These are phyloP conservation scores for Pelargonium citronellum DNA, from an alignment of 441 rosid species.

Conservation along the genomic window DNA sequence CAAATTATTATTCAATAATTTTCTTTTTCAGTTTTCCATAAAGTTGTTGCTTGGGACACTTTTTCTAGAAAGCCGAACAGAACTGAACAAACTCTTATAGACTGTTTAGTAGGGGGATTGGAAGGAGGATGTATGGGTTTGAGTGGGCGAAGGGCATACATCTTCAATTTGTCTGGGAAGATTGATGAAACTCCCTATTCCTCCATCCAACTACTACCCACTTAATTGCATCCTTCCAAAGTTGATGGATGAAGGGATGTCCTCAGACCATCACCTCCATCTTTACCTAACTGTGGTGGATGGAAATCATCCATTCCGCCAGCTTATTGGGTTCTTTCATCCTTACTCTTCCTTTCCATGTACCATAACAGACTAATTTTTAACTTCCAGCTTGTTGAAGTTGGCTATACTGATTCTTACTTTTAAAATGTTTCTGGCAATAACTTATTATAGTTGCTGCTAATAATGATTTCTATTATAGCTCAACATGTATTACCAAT, in stretches of 20 bases:
- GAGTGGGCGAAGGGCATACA: not conserved
- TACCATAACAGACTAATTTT: not conserved
- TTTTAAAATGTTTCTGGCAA: not conserved
- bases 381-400: not conserved
- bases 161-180: not conserved
- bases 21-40: not conserved
- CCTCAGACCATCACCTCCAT: not conserved
- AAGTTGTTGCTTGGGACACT: not conserved
- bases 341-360: not conserved
- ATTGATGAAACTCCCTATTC: not conserved
- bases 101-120: not conserved
- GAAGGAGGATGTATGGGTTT: conserved; percentile 1
- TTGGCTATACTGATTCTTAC: not conserved
- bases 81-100: not conserved
- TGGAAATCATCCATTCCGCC: not conserved
- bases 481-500: not conserved
- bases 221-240: not conserved
- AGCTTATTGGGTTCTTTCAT: not conserved
- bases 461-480: not conserved
- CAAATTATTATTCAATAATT: too few species aligned
- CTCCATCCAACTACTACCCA: not conserved
- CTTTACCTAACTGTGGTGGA: not conserved
- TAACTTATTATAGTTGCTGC: not conserved
- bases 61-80: not conserved
- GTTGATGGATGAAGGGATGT: not conserved